Conservation (phyloP, 2,329 filamentous ascomycete species). For the Monascus ruber region DNA sequence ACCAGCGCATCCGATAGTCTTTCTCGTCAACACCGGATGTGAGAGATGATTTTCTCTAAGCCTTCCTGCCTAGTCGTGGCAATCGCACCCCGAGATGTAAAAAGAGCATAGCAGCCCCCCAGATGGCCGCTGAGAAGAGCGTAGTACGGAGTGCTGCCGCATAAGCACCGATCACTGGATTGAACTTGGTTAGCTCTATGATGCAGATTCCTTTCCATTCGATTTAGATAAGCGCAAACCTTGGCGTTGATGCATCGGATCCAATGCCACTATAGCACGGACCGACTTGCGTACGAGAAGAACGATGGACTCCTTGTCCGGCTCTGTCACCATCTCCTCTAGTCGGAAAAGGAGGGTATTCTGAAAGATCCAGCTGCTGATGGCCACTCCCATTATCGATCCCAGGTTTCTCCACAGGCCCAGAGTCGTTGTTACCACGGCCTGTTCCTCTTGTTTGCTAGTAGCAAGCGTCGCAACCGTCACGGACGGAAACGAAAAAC, state of each 20-base stretch:
- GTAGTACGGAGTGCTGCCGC: conserved; percentile 24
- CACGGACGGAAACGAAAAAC: conserved; percentile 53
- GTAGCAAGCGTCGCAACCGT: conserved; percentile 54
- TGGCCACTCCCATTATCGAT: conserved; percentile 60
- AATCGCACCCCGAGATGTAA: conserved; percentile 21
- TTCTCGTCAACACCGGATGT: no score
- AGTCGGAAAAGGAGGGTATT: conserved; percentile 55
- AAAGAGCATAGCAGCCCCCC: conserved; percentile 21
- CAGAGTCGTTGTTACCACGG: conserved; percentile 58
- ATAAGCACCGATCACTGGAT: conserved; percentile 26
- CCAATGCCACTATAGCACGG: conserved; percentile 35
- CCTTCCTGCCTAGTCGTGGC: conserved; percentile 19
- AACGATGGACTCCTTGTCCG: conserved; percentile 44
- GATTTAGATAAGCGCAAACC: conserved; percentile 20
- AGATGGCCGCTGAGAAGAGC: conserved; percentile 27
- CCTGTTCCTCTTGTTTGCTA: conserved; percentile 50
- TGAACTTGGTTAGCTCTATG: conserved; percentile 7
- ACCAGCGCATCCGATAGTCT: no score
- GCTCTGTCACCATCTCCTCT: conserved; percentile 45
- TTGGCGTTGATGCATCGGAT: conserved; percentile 35
- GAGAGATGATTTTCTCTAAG: background rate
- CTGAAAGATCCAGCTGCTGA: conserved; percentile 61
- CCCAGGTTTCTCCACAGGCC: conserved; percentile 62
- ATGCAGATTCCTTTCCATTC: background rate
- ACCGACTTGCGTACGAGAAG: conserved; percentile 41